Conservation (phyloP, 2,329 filamentous ascomycete species). For the Colletotrichum scovillei region DNA sequence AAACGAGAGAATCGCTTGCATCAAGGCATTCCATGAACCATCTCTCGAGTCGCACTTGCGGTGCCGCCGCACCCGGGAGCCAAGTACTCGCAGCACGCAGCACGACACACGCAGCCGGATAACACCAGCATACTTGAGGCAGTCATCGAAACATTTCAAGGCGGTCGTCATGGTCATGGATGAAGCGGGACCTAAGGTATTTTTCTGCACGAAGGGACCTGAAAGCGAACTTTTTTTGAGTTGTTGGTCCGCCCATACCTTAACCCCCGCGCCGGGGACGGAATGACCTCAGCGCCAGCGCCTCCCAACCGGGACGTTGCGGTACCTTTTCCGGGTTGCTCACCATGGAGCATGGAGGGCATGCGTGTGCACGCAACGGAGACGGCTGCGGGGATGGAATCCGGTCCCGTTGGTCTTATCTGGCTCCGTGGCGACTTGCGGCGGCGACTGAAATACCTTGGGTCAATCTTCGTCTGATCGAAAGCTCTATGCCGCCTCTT, state of each 20-base stretch:
- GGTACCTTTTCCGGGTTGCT: not conserved
- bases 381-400: not conserved
- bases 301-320: not conserved
- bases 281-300: not conserved
- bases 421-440: not conserved
- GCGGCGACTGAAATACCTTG: not conserved
- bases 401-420: not conserved
- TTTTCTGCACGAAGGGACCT: slow-evolving; percentile 16
- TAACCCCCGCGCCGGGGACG: not conserved
- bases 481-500: not conserved
- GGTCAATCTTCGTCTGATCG: not conserved
- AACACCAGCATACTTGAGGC: not conserved
- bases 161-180: too few species aligned
- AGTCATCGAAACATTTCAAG: not conserved
- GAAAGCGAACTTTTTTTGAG: slow-evolving; percentile 5
- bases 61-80: not conserved
- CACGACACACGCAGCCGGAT: not conserved
- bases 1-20: not conserved
- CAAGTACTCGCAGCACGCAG: not conserved
- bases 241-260: not conserved
- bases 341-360: not conserved
- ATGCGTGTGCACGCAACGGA: not conserved
- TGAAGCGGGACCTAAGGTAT: not conserved
- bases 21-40: slow-evolving; percentile 3
- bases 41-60: not conserved